Conservation (phyloP, 108 stramenopile species). For the Ochromonas danica region DNA sequence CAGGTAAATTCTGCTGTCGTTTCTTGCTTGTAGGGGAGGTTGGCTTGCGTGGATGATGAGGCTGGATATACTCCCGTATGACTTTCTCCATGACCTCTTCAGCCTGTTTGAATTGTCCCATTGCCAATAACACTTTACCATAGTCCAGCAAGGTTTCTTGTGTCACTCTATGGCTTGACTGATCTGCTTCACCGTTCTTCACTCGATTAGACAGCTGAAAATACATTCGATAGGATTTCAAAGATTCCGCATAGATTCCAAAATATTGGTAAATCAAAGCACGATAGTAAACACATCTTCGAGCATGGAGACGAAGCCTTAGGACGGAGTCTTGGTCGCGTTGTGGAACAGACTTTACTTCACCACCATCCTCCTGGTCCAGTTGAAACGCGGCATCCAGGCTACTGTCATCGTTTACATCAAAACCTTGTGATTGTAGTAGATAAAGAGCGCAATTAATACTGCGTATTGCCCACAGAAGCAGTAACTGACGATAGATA, state of each 20-base stretch:
- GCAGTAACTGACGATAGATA: too few species aligned
- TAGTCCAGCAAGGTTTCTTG: neutral
- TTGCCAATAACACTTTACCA: neutral
- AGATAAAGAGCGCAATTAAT: too few species aligned
- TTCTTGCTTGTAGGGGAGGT: neutral
- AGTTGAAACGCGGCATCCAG: too few species aligned
- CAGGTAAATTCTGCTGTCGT: neutral
- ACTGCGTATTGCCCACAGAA: too few species aligned
- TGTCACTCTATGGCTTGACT: neutral
- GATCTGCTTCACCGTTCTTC: too few species aligned
- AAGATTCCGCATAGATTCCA: neutral
- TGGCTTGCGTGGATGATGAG: neutral
- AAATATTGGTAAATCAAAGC: neutral
- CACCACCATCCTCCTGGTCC: too few species aligned
- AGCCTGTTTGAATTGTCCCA: neutral
- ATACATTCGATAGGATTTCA: neutral
- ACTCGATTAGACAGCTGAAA: neutral
- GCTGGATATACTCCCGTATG: neutral
- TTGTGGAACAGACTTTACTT: neutral
- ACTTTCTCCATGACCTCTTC: neutral
- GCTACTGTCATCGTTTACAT: too few species aligned
- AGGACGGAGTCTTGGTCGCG: neutral
- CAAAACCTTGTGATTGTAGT: too few species aligned
- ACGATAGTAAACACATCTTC: neutral
- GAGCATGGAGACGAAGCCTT: neutral